Evolutionary conservation across 176 grass and related monocot species (phyloP), one percentile per base, ranked within the genome.

Genomic region (Paspalum notatum): DNA sequence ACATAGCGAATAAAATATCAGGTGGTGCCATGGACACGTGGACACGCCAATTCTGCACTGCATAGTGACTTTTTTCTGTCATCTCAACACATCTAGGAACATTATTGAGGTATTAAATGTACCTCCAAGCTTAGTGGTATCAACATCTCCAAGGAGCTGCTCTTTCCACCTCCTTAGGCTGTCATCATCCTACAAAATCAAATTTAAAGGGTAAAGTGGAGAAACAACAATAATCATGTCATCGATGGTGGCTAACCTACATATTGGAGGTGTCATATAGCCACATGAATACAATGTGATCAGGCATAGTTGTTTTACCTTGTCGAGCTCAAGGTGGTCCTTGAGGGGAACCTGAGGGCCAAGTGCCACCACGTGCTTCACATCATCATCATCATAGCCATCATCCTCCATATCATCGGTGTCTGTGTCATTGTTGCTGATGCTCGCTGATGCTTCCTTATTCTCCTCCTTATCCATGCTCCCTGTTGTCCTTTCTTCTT

Each of bases 91-190:
- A 45, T 32, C 48, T 7, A 37, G 41, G 16, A 43, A 18, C 5
- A 37, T 69, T 14, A 41, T 8, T n/a, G 8, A 76, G 22, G 70
- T 48, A 69, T 51, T 58, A 83, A 41, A 60, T 24, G 56, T 76
- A 91, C 87, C 91, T 93, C 91, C 91, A 63, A 93, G 84, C 73
- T 82, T 79, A 57, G 76, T 69, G n/a, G 84, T 68, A 85, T 93
- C 85, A 39, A 88, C 56, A 21, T 66, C 80, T 38, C 87, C 85
- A 14, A 93, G 91, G 43, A 93, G 88, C 60, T 87, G 78, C 63
- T 91, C 85, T 82, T 93, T 93, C 91, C 88, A 93, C 79, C 88
- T 93, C 69, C 82, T 90, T 43, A 93, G 77, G 88, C 91, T 93
- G 45, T 86, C 82, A 60, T 90, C 88, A 76, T 90, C 88, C 85